phyloP scores from a whole-genome alignment of 129 eudicot species.

The Chrysanthemum seticuspe region DNA sequence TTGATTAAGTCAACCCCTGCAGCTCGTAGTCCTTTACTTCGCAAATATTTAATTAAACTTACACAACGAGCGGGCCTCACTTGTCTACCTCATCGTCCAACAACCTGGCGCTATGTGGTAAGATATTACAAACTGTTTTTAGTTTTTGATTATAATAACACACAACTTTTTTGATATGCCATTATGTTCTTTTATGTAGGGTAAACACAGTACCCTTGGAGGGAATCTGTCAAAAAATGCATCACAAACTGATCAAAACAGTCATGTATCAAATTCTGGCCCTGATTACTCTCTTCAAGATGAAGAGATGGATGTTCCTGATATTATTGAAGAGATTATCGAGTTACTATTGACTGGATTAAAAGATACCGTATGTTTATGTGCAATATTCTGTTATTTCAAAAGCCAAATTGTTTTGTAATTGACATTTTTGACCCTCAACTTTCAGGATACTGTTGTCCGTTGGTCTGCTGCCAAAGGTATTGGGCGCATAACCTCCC shows the following conservation, averaged over 20 bases:
- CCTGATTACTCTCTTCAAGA: conserved; percentile 43
- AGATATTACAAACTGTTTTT: conserved; percentile 27
- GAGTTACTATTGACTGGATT: conserved; percentile 82
- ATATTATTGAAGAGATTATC: conserved; percentile 77
- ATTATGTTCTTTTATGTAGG: conserved; percentile 47
- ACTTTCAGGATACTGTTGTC: conserved; percentile 88
- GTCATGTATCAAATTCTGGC: conserved; percentile 28
- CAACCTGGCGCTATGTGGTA: conserved; percentile 96
- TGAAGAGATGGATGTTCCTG: conserved; percentile 98
- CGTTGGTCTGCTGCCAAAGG: conserved; percentile 99
- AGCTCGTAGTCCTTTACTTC: conserved; percentile 79
- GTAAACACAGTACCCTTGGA: conserved; percentile 67
- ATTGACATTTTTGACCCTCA: background rate
- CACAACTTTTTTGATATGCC: background rate
- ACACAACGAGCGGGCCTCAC: conserved; percentile 83
- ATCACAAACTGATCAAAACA: conserved; percentile 28
- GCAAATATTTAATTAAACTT: conserved; percentile 83
- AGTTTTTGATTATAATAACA: background rate
- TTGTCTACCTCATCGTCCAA: conserved; percentile 81
- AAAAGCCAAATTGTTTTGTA: conserved; percentile 3
- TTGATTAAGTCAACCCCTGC: conserved; percentile 74
- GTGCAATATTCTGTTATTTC: conserved; percentile 23
- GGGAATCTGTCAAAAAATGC: conserved; percentile 40
- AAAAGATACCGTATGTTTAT: conserved; percentile 80
- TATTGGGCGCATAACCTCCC: conserved; percentile 86